Evolutionary conservation across 768 basidiomycete genomes (phyloP).

Genomic region (Calocera cornea): DNA sequence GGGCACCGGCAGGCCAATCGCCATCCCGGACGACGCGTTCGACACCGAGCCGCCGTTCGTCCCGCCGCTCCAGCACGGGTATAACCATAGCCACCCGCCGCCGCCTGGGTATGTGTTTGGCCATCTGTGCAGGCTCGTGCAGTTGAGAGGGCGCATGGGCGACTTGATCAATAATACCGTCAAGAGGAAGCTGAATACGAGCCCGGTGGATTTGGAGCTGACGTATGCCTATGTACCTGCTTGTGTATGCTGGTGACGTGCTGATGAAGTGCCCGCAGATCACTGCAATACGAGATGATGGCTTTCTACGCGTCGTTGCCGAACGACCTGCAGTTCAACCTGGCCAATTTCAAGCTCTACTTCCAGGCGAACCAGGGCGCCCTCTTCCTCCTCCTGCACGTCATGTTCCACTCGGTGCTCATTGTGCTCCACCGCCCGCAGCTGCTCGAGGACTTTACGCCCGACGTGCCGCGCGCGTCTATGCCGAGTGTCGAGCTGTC

Average conservation of each 20-base stretch:
- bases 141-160: conserved; percentile 14
- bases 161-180: conserved; percentile 14
- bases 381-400: conserved; percentile 14
- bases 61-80: conserved; percentile 1
- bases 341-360: conserved; percentile 14
- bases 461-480: conserved; percentile 11
- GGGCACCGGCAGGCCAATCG: conserved; percentile 15
- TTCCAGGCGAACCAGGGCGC: conserved; percentile 12
- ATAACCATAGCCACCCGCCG: conserved; percentile 9
- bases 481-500: conserved; percentile 13
- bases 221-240: background rate
- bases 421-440: conserved; percentile 13
- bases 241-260: background rate
- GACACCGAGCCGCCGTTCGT: conserved; percentile 10
- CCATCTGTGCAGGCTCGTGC: conserved; percentile 13
- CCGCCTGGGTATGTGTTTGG: conserved; percentile 13
- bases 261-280: background rate
- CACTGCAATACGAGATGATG: conserved; percentile 15
- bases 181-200: conserved; percentile 9
- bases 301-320: conserved; percentile 13
- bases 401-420: conserved; percentile 16
- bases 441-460: conserved; percentile 14
- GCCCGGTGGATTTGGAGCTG: conserved; percentile 13
- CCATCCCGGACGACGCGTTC: conserved; percentile 15
- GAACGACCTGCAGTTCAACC: conserved; percentile 13